Base-by-base conservation (phyloP, 2,329 filamentous ascomycete species). In the Aspergillus bombycis region DNA sequence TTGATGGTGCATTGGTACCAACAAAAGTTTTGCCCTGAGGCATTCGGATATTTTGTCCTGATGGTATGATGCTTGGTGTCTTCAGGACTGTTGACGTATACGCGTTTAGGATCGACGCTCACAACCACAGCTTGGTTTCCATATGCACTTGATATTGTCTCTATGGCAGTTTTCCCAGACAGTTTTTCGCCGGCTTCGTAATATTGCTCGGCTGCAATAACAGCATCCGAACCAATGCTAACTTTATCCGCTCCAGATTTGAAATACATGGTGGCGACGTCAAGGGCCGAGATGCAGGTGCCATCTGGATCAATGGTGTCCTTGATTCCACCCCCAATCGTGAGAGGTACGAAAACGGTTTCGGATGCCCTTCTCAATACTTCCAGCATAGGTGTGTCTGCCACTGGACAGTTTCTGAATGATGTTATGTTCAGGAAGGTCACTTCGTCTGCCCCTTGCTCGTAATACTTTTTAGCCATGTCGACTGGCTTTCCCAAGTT, bases 1-100 rank as follows among this genome's bases (percentile, higher is more conserved):
- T 94, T 96, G 81, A 96, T 93, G 8, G 95, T 99, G 81, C 95
- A 98, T 62, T 95, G 94, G 77, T 97, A 99, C 94, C 94, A 99
- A 82, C 93, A 97, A 79, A 88, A 91, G 58, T 83, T 81, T 78
- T 97, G 92, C 32, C 93, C 93, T 50, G 86, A 85, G 26, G 91
- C 89, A 10, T 94, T 93, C 0, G 88, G 88, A 65, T 82, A 86
- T 0, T 80, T 76, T 0, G 94, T 97, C 73, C 85, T 82, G 73
- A 97, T 82, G 16, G 90, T 92, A 78, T 95, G 91, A 72, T 92
- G 89, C 1, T 86, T 85, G 60, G 92, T 93, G 57, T 89, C 86
- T 28, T 85, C 80, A 45, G 90, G 89, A 50, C 86, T 85, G 2
- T 82, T 74, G 60, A 97, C 91, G 79, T 96, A 97, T 12, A 98